These are phyloP conservation scores for Aspergillus piperis DNA, from an alignment of 2,329 filamentous ascomycete genomes.

Conservation along the genomic window DNA sequence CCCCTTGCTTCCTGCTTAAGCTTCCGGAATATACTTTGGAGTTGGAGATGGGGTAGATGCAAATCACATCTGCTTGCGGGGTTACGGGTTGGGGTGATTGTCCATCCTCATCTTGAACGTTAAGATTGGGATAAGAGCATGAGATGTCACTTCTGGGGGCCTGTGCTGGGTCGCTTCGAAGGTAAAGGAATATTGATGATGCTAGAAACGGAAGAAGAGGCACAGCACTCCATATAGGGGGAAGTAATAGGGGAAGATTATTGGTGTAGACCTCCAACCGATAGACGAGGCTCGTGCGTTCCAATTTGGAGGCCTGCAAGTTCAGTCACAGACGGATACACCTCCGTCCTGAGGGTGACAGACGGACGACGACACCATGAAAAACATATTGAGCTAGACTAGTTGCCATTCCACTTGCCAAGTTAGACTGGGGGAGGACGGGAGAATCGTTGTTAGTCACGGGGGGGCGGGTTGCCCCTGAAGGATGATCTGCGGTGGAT, in stretches of 20 bases:
- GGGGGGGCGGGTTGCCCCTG: slow-evolving; percentile 4
- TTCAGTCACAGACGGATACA: not conserved
- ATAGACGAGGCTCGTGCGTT: not conserved
- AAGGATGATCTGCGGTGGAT: slow-evolving; percentile 13
- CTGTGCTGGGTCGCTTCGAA: not conserved
- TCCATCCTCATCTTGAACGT: not conserved
- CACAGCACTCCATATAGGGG: not conserved
- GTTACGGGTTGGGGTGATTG: not conserved
- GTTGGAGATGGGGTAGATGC: not conserved
- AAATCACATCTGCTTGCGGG: not conserved
- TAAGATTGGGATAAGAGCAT: not conserved
- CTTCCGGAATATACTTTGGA: not conserved
- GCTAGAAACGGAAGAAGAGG: not conserved
- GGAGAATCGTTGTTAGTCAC: not conserved
- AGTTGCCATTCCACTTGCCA: not conserved
- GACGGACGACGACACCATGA: not conserved
- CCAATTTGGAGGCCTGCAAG: not conserved
- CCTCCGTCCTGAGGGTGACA: too few species aligned
- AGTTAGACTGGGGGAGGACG: not conserved
- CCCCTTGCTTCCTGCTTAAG: not conserved
- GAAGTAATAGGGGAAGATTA: not conserved
- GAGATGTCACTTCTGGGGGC: not conserved
- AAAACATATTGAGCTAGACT: not conserved
- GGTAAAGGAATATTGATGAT: too few species aligned
- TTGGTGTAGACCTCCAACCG: not conserved